Conservation (phyloP, 345 rosid species). For the Eutrema japonicum region DNA sequence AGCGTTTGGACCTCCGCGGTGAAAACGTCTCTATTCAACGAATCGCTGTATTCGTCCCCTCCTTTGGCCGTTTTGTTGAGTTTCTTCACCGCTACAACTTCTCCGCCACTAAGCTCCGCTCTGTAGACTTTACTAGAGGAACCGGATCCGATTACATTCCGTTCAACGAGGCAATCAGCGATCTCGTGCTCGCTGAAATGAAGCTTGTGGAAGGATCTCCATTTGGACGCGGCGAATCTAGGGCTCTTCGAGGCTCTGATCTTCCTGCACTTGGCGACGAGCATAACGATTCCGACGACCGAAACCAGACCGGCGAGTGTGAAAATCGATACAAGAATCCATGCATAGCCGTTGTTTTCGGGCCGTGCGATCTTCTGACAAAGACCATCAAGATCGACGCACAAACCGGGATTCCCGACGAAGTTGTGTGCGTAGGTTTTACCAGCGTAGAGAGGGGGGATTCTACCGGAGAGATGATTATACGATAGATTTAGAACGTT, state of each 20-base stretch:
- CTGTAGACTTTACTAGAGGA: slow-evolving; percentile 86
- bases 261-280: slow-evolving; percentile 56
- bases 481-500: slow-evolving; percentile 76
- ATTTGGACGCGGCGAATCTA: slow-evolving; percentile 49
- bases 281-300: slow-evolving; percentile 64
- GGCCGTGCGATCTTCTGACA: slow-evolving; percentile 50
- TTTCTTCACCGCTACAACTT: slow-evolving; percentile 88
- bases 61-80: slow-evolving; percentile 50
- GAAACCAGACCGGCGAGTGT: slow-evolving; percentile 58
- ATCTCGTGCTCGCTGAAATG: slow-evolving; percentile 78
- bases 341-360: slow-evolving; percentile 47
- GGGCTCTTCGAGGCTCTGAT: slow-evolving; percentile 53
- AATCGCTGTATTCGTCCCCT: slow-evolving; percentile 40
- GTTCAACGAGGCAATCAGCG: slow-evolving; percentile 60
- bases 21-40: slow-evolving; percentile 49
- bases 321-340: slow-evolving; percentile 71
- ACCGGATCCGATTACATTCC: slow-evolving; percentile 79
- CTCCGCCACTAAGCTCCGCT: slow-evolving; percentile 66
- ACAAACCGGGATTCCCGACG: slow-evolving; percentile 76
- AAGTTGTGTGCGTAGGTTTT: slow-evolving; percentile 60
- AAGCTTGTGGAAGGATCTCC: slow-evolving; percentile 88
- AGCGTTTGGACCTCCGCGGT: slow-evolving; percentile 77
- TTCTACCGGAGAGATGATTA: slow-evolving; percentile 65
- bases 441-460: slow-evolving; percentile 69
- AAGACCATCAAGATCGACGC: slow-evolving; percentile 63